Base-by-base conservation (phyloP, 1,139 yeast species). In the Sugiyamaella paludigena region DNA sequence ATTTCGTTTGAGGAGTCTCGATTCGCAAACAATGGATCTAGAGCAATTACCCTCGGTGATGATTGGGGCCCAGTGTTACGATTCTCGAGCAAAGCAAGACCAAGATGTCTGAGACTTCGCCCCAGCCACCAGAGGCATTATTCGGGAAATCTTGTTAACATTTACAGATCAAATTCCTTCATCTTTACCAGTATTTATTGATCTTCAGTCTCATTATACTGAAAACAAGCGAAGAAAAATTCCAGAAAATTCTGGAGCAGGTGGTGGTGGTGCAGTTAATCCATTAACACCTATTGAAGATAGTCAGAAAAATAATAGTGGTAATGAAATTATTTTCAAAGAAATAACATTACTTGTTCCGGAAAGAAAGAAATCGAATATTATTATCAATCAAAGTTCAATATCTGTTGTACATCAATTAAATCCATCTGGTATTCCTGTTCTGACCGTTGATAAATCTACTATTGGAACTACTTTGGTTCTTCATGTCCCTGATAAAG, bases 401-500 rank as follows among this genome's bases (percentile, higher is more conserved):
- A 28, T 42, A 38, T 32, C 39, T 13, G 24, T 40, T 29, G 35
- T 40, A n/a, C 37, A 39, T n/a, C 48, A 49, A 11, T 36, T 50
- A n/a, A 39, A 41, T 32, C 38, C 16, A 36, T 45, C 43, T 43
- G 31, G 41, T 49, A 40, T 36, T 12, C 39, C 51, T 7, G 19
- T 48, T 24, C 27, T 48, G 7, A 44, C 34, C 9, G 47, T 40
- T 26, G 31, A 38, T 26, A 48, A 48, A 33, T 10, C 47, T 13
- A 15, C 37, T 26, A 37, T 45, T 46, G 40, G 31, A 34, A 55
- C 43, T 9, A 54, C 53, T 7, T 54, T 63, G 24, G 48, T 56
- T 24, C 56, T 68, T 26, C 61, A 58, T 4, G 61, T 71, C 1
- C 73, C 73, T 2, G 72, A 68, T 26, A 66, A 68, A 45, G 68